A percentile compares a stretch with the other conserved stretches of the same genome.
phyloP scores from a whole-genome alignment of 345 rosid genomes.

The Jatropha curcas region DNA sequence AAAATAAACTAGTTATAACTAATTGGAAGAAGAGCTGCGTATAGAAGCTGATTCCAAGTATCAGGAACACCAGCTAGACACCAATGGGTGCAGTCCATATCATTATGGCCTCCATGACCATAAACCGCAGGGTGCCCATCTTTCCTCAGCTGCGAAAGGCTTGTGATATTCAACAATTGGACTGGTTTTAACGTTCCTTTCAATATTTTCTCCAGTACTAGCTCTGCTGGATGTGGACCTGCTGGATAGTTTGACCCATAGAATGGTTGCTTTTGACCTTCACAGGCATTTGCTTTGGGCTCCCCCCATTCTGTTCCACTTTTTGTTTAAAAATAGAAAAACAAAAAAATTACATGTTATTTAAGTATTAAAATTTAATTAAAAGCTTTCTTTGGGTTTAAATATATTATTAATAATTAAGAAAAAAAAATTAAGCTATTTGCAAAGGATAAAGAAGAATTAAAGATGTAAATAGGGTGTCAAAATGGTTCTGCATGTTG shows the following conservation, averaged over 20 bases:
- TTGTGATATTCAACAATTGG: constrained; percentile 41
- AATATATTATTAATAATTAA: too few species aligned
- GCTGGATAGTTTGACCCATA: constrained; percentile 36
- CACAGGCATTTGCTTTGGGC: constrained; percentile 37
- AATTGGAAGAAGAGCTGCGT: constrained; percentile 24
- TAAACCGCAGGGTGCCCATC: constrained; percentile 63
- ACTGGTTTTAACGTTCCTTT: constrained; percentile 29
- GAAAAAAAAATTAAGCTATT: too few species aligned
- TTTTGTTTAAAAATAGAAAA: neutral
- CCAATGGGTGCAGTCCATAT: constrained; percentile 57
- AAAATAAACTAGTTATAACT: neutral
- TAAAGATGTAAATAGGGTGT: too few species aligned
- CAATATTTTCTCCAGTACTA: constrained; percentile 37
- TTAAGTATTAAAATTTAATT: too few species aligned
- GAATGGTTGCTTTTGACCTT: constrained; percentile 42
- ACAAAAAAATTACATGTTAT: too few species aligned
- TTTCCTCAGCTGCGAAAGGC: constrained; percentile 43
- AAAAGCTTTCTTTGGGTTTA: too few species aligned
- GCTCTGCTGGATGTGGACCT: constrained; percentile 50
- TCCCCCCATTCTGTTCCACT: constrained; percentile 67
- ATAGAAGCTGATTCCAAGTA: constrained; percentile 51
- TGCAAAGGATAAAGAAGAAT: too few species aligned
- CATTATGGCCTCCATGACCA: constrained; percentile 41
- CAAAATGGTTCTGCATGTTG: too few species aligned
- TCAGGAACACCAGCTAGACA: constrained; percentile 68